These are phyloP conservation scores for Termitomyces sp. DNA, from an alignment of 1,284 basidiomycete species.

Conservation along the genomic window DNA sequence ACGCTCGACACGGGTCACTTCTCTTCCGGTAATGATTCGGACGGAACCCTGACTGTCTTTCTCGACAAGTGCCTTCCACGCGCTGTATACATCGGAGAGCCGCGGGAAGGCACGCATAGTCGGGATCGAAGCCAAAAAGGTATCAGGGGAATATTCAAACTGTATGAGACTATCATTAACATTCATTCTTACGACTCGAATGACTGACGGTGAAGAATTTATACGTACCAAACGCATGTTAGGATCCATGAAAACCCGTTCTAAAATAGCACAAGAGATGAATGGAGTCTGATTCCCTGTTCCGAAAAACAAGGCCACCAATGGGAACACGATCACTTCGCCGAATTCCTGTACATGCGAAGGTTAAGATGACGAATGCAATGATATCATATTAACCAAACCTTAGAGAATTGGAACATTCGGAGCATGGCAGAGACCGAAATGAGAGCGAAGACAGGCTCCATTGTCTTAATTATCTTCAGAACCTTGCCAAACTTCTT, in stretches of 20 bases:
- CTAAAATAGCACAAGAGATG: slow-evolving; percentile 52
- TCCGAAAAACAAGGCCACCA: slow-evolving; percentile 54
- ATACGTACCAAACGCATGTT: slow-evolving; percentile 42
- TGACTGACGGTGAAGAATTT: not conserved
- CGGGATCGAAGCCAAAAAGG: slow-evolving; percentile 35
- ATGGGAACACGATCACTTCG: slow-evolving; percentile 52
- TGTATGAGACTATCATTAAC: slow-evolving; percentile 1
- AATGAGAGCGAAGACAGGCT: slow-evolving; percentile 53
- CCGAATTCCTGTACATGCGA: slow-evolving; percentile 38
- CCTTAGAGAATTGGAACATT: slow-evolving; percentile 53
- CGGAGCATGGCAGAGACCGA: slow-evolving; percentile 55
- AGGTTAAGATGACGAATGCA: not conserved
- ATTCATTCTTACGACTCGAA: not conserved
- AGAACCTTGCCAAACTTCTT: slow-evolving; percentile 53
- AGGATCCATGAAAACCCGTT: slow-evolving; percentile 53
- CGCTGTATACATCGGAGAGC: slow-evolving; percentile 41
- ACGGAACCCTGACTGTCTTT: slow-evolving; percentile 36
- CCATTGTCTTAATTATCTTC: slow-evolving; percentile 47
- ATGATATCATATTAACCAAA: not conserved
- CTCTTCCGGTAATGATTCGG: slow-evolving; percentile 34
- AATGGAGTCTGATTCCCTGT: slow-evolving; percentile 61
- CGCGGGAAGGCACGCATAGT: slow-evolving; percentile 35
- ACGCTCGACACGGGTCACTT: slow-evolving; percentile 35
- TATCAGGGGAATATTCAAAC: slow-evolving; percentile 30
- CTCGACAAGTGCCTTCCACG: slow-evolving; percentile 40